Percentiles rank a stretch among this genome's conserved stretches.
Conservation (phyloP, 2,329 filamentous ascomycete genomes). For the Xylariaceae sp. region DNA sequence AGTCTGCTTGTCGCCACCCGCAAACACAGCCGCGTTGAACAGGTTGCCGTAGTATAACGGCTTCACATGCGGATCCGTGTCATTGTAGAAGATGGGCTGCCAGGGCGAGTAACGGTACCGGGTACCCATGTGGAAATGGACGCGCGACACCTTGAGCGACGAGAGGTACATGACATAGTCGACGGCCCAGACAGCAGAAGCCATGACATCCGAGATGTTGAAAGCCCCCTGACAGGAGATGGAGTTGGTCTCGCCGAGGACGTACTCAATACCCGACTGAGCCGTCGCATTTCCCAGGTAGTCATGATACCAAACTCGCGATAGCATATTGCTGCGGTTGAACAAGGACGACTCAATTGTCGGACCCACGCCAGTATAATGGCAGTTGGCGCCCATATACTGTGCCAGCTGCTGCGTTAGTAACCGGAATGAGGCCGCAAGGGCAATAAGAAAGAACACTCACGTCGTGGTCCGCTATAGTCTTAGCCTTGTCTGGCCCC, state of each 20-base stretch:
- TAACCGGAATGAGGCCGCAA: neutral
- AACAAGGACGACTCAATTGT: conserved; percentile 10
- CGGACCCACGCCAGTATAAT: conserved; percentile 8
- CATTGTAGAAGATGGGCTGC: conserved; percentile 12
- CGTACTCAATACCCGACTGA: conserved; percentile 2
- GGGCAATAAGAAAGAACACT: neutral
- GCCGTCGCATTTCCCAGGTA: conserved; percentile 10
- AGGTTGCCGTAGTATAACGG: conserved; percentile 13
- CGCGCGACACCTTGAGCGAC: conserved; percentile 4
- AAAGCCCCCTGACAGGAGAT: conserved; percentile 11
- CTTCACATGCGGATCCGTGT: conserved; percentile 9
- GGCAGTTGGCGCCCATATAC: conserved; percentile 17
- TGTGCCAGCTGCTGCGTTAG: neutral
- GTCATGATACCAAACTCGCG: conserved; percentile 10
- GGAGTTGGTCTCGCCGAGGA: conserved; percentile 14
- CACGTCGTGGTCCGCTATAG: conserved; percentile 11
- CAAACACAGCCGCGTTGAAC: conserved; percentile 8
- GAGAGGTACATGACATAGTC: conserved; percentile 13
- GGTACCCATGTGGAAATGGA: conserved; percentile 17
- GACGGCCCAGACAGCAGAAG: conserved; percentile 13
- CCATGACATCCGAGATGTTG: conserved; percentile 19
- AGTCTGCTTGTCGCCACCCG: conserved; percentile 15
- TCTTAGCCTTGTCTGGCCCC: conserved; percentile 7
- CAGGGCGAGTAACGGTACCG: conserved; percentile 12
- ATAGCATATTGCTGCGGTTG: conserved; percentile 8